Evolutionary conservation across 371 early-diverging fungal species (phyloP).

Genomic region (Rhizopus arrhizus): DNA sequence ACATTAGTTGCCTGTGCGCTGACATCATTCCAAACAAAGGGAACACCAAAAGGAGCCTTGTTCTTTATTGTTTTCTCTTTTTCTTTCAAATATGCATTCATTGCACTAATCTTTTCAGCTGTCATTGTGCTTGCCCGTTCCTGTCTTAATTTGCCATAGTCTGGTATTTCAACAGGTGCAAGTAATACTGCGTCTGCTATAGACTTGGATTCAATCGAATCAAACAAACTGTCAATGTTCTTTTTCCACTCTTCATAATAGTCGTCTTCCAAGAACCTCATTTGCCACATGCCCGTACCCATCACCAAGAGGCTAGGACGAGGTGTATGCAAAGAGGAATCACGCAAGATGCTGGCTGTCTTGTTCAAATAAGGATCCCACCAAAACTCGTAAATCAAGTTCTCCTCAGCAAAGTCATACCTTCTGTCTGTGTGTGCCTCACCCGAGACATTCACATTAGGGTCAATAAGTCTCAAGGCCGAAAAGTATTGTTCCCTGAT

Average conservation of each 20-base stretch:
- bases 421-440: constrained; percentile 46
- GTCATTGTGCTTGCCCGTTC: constrained; percentile 47
- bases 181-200: constrained; percentile 43
- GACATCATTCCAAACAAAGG: constrained; percentile 61
- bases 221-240: constrained; percentile 45
- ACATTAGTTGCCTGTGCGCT: constrained; percentile 28
- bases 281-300: constrained; percentile 65
- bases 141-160: constrained; percentile 36
- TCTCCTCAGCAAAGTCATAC: constrained; percentile 33
- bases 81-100: constrained; percentile 59
- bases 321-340: constrained; percentile 19
- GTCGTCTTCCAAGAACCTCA: constrained; percentile 43
- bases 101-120: constrained; percentile 47
- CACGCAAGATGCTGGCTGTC: constrained; percentile 28
- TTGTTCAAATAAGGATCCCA: constrained; percentile 72
- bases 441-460: constrained; percentile 30
- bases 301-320: constrained; percentile 54
- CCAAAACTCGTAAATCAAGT: constrained; percentile 53
- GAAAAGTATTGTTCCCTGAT: constrained; percentile 65
- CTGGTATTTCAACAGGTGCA: constrained; percentile 45
- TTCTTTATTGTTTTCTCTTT: constrained; percentile 9
- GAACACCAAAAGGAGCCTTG: constrained; percentile 36
- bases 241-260: constrained; percentile 54
- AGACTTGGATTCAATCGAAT: constrained; percentile 15
- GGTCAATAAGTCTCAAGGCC: constrained; percentile 45